Base-by-base conservation (phyloP, 139 green algal genomes). In the Mesotaenium endlicherianum region DNA sequence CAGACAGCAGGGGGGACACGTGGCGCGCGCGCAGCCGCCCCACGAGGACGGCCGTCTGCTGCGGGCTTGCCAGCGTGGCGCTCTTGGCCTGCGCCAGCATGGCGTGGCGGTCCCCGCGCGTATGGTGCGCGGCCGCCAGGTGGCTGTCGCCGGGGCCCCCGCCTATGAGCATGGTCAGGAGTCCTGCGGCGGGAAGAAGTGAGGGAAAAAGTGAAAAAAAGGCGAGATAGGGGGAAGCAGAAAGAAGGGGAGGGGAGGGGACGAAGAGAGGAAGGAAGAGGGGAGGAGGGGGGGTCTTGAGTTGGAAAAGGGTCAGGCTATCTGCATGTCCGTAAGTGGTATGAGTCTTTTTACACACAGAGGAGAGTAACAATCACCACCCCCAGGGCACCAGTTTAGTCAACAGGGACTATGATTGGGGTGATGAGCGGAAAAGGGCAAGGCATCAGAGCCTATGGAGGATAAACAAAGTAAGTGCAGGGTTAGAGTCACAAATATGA, bases 1-100 rank as follows among this genome's bases (percentile, higher is more conserved):
- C 34, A n/a, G 82, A 86, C 75, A 88, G 77, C 38, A 88, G 45
- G 1, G 82, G 49, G 4, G 82, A 88, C 31, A 88, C 38, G 2
- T 16, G 20, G 11, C n/a, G 36, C 31, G 76, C 49, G 39, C 58
- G 31, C 41, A 88, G 75, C 57, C 75, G 75, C n/a, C 44, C 34
- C 40, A 86, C 76, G 36, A 88, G 42, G 14, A 75, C 49, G 17
- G 80, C 49, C 44, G 85, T 30, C 49, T 71, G 45, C 20, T 16
- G 5, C 31, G 26, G 16, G 45, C 31, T 78, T 3, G 8, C 34
- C 4, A 84, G n/a, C 6, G n/a, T 26, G 5, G 77, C 43, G 14
- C 4, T 3, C 67, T 84, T 84, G 4, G 77, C 59, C 3, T 68
- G 11, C 44, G 31, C 34, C 3, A 11, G n/a, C 69, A 60, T 4